Base-by-base conservation (phyloP, 169 alveolate species). In the Eimeria brunetti region DNA sequence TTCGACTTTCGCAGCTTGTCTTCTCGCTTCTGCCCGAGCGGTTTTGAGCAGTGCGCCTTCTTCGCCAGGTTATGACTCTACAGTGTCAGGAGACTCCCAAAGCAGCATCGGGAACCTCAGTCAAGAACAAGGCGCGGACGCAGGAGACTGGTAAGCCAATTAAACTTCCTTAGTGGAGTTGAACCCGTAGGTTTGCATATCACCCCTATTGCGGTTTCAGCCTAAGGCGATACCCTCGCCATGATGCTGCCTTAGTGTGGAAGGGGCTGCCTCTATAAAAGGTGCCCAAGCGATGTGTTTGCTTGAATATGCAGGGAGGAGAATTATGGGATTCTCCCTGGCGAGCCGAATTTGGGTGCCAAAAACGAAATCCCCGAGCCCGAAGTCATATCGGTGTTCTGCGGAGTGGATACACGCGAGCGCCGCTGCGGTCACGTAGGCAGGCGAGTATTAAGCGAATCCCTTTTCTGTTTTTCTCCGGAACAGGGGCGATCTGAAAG, bases 1-100 rank as follows among this genome's bases (percentile, higher is more conserved):
- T 6, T 91, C 95, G 20, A 78, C 83, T 0, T 91, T 91, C 60
- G 95, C 95, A 4, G 95, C 84, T 14, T 91, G 95, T 49, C 95
- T 91, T 30, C 95, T 91, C 1, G 95, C 85, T 69, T 69, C 81
- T 16, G 95, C 95, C 30, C 86, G 86, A 36, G 86, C 86, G 9
- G 62, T 76, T 41, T 76, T 76, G 22, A 76, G 64, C 86, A 44
- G 44, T 12, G 27, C 86, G 1, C 44, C 56, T 41, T 24, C 86
- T 12, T 24, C 86, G 30, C 86, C 62, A 76, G 64, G 44, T 1
- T 76, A 76, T 60, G 86, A 76, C 44, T 76, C 86, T 41, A 76
- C 86, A 41, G 86, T 64, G 14, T 41, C 86, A 44, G 86, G 86
- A 12, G 86, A 76, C 60, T 76, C 86, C 20, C 86, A 76, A 76